Evolutionary conservation across 179 eudicot genomes (phyloP).

Genomic region (Monotropa hypopitys): DNA sequence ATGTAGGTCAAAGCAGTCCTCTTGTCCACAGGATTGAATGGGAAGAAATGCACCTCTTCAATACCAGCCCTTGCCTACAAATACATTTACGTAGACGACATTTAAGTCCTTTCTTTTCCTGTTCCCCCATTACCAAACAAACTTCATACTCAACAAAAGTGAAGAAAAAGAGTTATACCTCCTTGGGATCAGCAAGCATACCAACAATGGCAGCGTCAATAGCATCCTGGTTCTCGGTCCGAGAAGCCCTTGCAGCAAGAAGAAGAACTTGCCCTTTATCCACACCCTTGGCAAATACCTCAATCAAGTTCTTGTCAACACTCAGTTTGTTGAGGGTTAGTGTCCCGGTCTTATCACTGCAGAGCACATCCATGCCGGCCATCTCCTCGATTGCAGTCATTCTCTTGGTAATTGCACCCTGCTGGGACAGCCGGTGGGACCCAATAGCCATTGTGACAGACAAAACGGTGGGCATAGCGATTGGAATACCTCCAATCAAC

Average conservation of each 20-base stretch:
- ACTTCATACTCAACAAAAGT: neutral
- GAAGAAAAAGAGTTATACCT: conserved; percentile 26
- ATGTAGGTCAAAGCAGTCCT: conserved; percentile 85
- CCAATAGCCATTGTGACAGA: conserved; percentile 97
- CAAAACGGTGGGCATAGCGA: conserved; percentile 87
- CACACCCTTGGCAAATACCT: conserved; percentile 37
- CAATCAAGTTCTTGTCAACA: conserved; percentile 61
- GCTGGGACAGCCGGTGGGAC: conserved; percentile 68
- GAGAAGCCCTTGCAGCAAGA: conserved; percentile 73
- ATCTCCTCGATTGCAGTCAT: conserved; percentile 95
- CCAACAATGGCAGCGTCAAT: conserved; percentile 76
- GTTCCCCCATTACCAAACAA: neutral
- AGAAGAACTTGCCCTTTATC: conserved; percentile 49
- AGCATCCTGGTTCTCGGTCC: conserved; percentile 85
- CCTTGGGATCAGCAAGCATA: conserved; percentile 65
- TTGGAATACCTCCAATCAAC: conserved; percentile 84
- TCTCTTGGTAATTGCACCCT: conserved; percentile 92
- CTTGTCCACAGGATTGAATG: conserved; percentile 82
- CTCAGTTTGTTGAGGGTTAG: conserved; percentile 83
- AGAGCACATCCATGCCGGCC: conserved; percentile 95
- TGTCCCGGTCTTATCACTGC: conserved; percentile 92
- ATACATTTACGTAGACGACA: neutral
- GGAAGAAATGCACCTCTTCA: conserved; percentile 66
- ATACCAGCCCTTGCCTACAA: conserved; percentile 74
- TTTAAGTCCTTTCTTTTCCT: neutral